These are phyloP conservation scores for Coemansia sp. DNA, from an alignment of 192 early-diverging fungal genomes.

Conservation along the genomic window DNA sequence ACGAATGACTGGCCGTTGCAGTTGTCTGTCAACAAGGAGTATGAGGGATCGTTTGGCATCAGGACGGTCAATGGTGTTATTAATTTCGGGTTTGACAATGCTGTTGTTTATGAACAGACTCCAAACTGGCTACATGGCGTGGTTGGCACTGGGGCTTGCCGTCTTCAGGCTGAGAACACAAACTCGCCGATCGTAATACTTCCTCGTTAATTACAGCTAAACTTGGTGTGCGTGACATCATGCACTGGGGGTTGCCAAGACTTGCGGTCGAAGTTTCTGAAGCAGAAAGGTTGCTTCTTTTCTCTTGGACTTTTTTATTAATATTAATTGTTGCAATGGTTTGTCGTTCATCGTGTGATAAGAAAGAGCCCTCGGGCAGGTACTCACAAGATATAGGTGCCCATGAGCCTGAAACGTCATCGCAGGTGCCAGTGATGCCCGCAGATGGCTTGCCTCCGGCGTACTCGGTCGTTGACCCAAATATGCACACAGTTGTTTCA, in stretches of 20 bases:
- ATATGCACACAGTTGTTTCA: not conserved
- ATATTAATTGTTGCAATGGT: not conserved
- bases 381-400: not conserved
- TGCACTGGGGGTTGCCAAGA: not conserved
- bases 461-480: slow-evolving; percentile 35
- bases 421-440: not conserved
- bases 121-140: not conserved
- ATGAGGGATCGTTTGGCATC: slow-evolving; percentile 1
- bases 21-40: not conserved
- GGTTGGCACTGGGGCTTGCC: not conserved
- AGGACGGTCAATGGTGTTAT: not conserved
- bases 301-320: not conserved
- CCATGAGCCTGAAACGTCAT: not conserved
- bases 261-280: not conserved
- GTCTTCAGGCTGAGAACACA: not conserved
- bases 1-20: slow-evolving; percentile 3
- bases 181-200: slow-evolving; percentile 1
- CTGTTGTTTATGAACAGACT: not conserved
- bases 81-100: not conserved
- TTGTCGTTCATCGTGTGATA: not conserved
- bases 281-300: not conserved
- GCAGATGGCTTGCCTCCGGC: slow-evolving; percentile 21
- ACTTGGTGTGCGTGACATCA: not conserved
- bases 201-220: not conserved
- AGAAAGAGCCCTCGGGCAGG: not conserved